Base-by-base conservation (phyloP, 805 yeast genomes). In the Teunomyces atbi region DNA sequence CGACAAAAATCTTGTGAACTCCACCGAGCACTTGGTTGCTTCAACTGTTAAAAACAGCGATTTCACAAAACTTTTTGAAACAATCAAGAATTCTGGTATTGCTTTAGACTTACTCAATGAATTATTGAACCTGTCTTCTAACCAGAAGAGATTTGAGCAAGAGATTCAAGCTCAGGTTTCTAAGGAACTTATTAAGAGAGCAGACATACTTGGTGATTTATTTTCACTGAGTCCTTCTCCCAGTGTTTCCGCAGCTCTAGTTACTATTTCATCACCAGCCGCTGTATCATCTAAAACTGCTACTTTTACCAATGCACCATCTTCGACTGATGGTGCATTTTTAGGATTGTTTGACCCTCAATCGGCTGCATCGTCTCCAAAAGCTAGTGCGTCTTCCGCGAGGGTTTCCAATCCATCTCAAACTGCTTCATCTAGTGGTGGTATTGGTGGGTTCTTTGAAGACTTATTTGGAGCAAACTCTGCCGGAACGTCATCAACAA, bases 31-130 rank as follows among this genome's bases (percentile, higher is more conserved):
- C 11, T 50, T 66, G 34, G 36, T 62, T 6, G 36, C 54, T 10
- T 49, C 57, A 30, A 52, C 64, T n/a, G 45, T 65, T 43, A 44
- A 49, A 36, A 56, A 57, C 38, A 54, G 56, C 45, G 53, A 62
- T 45, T 61, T 59, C 49, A 23, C 48, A 4, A 42, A 52, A 5
- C 41, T 66, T 36, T 62, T 54, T 48, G 48, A 48, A 15, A 48
- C 59, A 12, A 53, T 66, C 39, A 64, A 62, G 46, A 55, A 56
- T 37, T 62, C 68, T 29, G 68, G 64, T 18, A 43, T 60, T 36
- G 56, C 57, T 37, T 47, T 48, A 32, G 46, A 47, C 2, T 29
- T 60, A 10, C 53, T 61, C 46, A 19, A 26, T n/a, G 36, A 36
- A 8, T 34, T 48, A 8, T 36, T 36, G 18, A 36, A 36, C 27